These are phyloP conservation scores for Debaryomyces psychrophilus DNA, from an alignment of 1,139 yeast species.

Conservation along the genomic window DNA sequence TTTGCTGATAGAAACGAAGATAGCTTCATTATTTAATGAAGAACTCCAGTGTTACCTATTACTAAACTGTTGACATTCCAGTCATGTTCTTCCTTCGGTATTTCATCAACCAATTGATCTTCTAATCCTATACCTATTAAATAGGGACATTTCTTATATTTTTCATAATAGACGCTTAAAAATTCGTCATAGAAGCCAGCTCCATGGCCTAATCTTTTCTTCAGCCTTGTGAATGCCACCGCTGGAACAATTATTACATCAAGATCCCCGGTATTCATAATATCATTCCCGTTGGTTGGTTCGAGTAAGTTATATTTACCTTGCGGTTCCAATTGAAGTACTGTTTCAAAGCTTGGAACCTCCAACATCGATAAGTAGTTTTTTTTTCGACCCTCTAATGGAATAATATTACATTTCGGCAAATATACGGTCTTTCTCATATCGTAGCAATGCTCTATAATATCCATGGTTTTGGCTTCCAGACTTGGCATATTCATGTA, in stretches of 20 bases:
- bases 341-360: slow-evolving; percentile 45
- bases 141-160: slow-evolving; percentile 38
- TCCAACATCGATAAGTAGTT: slow-evolving; percentile 63
- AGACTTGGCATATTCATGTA: slow-evolving; percentile 68
- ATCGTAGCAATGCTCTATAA: slow-evolving; percentile 54
- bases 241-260: slow-evolving; percentile 86
- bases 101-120: slow-evolving; percentile 61
- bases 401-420: slow-evolving; percentile 47
- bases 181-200: slow-evolving; percentile 91
- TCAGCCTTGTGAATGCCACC: slow-evolving; percentile 64
- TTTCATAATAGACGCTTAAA: slow-evolving; percentile 51
- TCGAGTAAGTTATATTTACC: slow-evolving; percentile 74
- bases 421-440: slow-evolving; percentile 50
- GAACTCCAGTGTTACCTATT: slow-evolving; percentile 20
- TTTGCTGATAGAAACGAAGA: not conserved
- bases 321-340: slow-evolving; percentile 55
- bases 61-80: slow-evolving; percentile 63
- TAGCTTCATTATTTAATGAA: not conserved
- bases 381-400: slow-evolving; percentile 29
- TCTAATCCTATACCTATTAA: slow-evolving; percentile 70
- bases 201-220: slow-evolving; percentile 84
- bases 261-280: slow-evolving; percentile 45
- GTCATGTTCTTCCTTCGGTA: slow-evolving; percentile 78
- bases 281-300: slow-evolving; percentile 52
- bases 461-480: slow-evolving; percentile 58